Percentiles rank a stretch among this genome's conserved stretches.
These are phyloP conservation scores for Fusarium vanettenii DNA, from an alignment of 2,329 filamentous ascomycete species.

Conservation along the genomic window DNA sequence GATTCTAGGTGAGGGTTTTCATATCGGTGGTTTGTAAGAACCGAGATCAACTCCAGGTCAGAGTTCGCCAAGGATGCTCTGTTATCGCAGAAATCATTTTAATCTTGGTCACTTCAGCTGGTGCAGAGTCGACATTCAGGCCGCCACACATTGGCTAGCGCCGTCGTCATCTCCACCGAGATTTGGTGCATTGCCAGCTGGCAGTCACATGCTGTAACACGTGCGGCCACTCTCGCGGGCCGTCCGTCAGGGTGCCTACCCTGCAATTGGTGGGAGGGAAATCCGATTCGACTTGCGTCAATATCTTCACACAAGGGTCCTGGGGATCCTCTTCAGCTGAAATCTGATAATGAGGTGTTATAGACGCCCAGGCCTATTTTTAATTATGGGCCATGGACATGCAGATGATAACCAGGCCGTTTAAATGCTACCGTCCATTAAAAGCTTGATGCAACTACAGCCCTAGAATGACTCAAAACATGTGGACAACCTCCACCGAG, in stretches of 20 bases:
- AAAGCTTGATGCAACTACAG: neutral
- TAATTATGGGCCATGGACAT: neutral
- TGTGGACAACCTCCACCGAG: neutral
- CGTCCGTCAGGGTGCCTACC: conserved; percentile 14
- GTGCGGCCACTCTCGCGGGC: conserved; percentile 25
- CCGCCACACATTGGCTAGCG: conserved; percentile 44
- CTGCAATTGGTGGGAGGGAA: conserved; percentile 20
- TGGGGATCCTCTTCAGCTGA: neutral
- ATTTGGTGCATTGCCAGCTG: conserved; percentile 41
- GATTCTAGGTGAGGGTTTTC: neutral
- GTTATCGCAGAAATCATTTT: conserved; percentile 23
- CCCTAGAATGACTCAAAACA: neutral
- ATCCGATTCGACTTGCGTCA: neutral
- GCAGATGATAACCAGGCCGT: neutral
- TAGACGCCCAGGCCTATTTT: neutral
- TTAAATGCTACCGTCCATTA: neutral
- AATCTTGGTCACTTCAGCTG: conserved; percentile 15
- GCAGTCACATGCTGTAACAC: conserved; percentile 44
- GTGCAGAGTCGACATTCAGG: conserved; percentile 37
- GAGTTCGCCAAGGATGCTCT: conserved; percentile 11
- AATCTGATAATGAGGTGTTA: neutral
- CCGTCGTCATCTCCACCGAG: conserved; percentile 34
- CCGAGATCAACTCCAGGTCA: conserved; percentile 20
- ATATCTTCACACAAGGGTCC: neutral
- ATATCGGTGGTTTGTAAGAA: conserved; percentile 15